These are phyloP conservation scores for Helenozyma baotianmanensis DNA, from an alignment of 805 yeast genomes.

Conservation along the genomic window DNA sequence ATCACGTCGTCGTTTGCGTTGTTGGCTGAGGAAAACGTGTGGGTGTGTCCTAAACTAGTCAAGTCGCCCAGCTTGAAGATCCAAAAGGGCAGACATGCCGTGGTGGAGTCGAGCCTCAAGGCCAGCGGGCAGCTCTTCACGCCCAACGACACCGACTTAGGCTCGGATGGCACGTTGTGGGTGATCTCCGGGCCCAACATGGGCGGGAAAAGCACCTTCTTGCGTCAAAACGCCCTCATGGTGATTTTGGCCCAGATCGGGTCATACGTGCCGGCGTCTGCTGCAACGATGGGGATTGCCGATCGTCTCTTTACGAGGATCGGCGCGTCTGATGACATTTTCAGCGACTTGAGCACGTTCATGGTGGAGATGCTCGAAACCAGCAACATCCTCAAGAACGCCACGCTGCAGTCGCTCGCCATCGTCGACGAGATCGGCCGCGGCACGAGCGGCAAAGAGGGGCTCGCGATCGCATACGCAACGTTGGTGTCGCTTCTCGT, in stretches of 20 bases:
- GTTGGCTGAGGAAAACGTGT: slow-evolving; percentile 61
- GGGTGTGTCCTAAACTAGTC: slow-evolving; percentile 63
- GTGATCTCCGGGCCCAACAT: slow-evolving; percentile 35
- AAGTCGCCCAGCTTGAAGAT: slow-evolving; percentile 38
- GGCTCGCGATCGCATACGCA: slow-evolving; percentile 80
- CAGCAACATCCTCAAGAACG: slow-evolving; percentile 29
- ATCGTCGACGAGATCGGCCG: slow-evolving; percentile 40
- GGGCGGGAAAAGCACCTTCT: slow-evolving; percentile 54
- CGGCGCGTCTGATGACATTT: slow-evolving; percentile 30
- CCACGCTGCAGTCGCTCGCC: slow-evolving; percentile 38
- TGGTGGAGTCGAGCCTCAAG: slow-evolving; percentile 55
- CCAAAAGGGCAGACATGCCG: slow-evolving; percentile 70
- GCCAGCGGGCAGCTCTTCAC: slow-evolving; percentile 43
- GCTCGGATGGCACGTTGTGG: slow-evolving; percentile 15
- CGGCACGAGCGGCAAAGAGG: slow-evolving; percentile 68
- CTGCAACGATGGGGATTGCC: slow-evolving; percentile 43
- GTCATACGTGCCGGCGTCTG: slow-evolving; percentile 48
- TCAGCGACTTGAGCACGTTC: slow-evolving; percentile 41
- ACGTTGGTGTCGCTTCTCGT: slow-evolving; percentile 53
- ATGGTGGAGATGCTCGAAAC: slow-evolving; percentile 46
- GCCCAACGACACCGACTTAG: slow-evolving; percentile 35
- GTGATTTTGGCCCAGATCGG: slow-evolving; percentile 52
- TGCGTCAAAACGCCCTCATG: slow-evolving; percentile 45
- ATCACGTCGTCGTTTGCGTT: slow-evolving; percentile 67
- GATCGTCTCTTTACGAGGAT: slow-evolving; percentile 47